These are phyloP conservation scores for Micractinium sp. DNA, from an alignment of 139 green algal species.

Conservation along the genomic window DNA sequence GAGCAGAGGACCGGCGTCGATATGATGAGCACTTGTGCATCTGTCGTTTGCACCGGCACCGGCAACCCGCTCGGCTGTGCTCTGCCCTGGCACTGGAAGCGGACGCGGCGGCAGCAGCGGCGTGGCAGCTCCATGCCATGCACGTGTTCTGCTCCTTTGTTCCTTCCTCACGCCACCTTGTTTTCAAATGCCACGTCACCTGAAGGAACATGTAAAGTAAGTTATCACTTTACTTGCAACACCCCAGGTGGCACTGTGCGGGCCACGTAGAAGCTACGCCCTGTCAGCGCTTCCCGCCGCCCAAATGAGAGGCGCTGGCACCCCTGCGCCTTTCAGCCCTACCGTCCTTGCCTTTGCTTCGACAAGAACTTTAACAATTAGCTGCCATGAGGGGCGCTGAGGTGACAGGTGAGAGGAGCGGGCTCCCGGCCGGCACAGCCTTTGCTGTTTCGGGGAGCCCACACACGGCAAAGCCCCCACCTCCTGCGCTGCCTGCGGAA, in stretches of 20 bases:
- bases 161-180: neutral
- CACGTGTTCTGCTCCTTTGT: neutral
- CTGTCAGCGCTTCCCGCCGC: neutral
- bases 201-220: too few species aligned
- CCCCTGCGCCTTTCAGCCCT: neutral
- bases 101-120: too few species aligned
- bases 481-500: too few species aligned
- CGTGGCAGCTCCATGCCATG: neutral
- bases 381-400: neutral
- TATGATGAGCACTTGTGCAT: constrained; percentile 28
- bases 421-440: too few species aligned
- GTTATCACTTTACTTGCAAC: too few species aligned
- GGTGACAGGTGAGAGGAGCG: neutral
- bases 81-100: too few species aligned
- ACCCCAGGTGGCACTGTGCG: too few species aligned
- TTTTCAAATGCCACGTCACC: too few species aligned
- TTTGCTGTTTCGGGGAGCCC: too few species aligned
- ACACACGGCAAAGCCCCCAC: too few species aligned
- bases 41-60: too few species aligned
- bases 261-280: neutral
- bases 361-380: neutral
- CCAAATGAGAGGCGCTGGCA: too few species aligned
- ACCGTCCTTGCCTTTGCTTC: neutral
- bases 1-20: constrained; percentile 70
- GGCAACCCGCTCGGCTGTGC: neutral